Conservation (phyloP, 164 flowering plant genomes). For the Kalanchoe fedtschenkoi region DNA sequence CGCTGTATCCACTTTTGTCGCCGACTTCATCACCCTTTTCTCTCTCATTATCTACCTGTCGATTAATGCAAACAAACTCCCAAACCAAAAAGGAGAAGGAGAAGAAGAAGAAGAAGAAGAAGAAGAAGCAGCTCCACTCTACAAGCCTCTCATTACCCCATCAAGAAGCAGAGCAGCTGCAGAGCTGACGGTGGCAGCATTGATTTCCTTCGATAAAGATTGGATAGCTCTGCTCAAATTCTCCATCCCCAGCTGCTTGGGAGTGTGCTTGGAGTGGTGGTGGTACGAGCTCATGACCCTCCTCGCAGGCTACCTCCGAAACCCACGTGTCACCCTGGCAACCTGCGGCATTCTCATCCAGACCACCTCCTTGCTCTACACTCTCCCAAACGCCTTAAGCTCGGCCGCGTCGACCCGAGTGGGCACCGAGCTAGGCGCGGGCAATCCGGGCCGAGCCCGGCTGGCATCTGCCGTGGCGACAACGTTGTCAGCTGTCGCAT, state of each 20-base stretch:
- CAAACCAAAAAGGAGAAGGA: neutral
- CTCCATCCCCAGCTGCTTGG: slow-evolving; percentile 67
- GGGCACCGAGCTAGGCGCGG: slow-evolving; percentile 82
- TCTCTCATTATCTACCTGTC: slow-evolving; percentile 35
- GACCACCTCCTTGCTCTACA: slow-evolving; percentile 88
- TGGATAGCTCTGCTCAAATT: slow-evolving; percentile 52
- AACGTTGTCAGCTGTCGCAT: slow-evolving; percentile 30
- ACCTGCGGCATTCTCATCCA: slow-evolving; percentile 81
- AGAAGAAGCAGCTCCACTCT: slow-evolving; percentile 9
- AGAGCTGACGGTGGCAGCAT: neutral
- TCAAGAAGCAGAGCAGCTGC: neutral
- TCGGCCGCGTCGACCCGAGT: slow-evolving; percentile 70
- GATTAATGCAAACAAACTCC: slow-evolving; percentile 9
- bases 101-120: slow-evolving; percentile 5
- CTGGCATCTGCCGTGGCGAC: slow-evolving; percentile 40
- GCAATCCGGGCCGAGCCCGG: slow-evolving; percentile 46
- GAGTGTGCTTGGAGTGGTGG: slow-evolving; percentile 94
- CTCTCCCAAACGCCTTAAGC: slow-evolving; percentile 61
- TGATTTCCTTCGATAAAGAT: slow-evolving; percentile 20
- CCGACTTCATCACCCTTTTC: slow-evolving; percentile 53
- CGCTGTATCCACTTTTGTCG: slow-evolving; percentile 45
- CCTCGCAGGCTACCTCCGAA: slow-evolving; percentile 57
- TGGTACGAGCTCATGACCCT: slow-evolving; percentile 96
- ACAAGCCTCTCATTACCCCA: slow-evolving; percentile 14
- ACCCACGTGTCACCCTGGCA: slow-evolving; percentile 55